phyloP scores from a whole-genome alignment of 345 rosid genomes.

The Fremontodendron californicum region DNA sequence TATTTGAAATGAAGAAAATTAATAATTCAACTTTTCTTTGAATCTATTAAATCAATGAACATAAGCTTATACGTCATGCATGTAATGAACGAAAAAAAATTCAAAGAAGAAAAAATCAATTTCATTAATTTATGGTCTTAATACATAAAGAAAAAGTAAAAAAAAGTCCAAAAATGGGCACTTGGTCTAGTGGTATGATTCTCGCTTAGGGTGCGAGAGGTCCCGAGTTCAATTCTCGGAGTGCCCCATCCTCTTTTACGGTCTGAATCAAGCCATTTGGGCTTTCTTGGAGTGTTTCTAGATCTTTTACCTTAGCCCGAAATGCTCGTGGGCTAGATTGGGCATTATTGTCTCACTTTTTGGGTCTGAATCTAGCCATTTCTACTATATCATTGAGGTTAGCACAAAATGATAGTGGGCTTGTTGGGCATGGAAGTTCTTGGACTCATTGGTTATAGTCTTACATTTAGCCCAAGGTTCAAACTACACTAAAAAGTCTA shows the following conservation, averaged over 20 bases:
- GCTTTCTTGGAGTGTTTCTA: not conserved
- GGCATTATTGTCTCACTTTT: not conserved
- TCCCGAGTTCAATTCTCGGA: constrained; percentile 69
- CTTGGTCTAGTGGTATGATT: constrained; percentile 87
- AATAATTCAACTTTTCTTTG: too few relatives aligned
- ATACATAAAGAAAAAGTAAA: too few relatives aligned
- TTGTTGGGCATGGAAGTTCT: not conserved
- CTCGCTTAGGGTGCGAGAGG: constrained; percentile 89
- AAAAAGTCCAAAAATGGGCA: too few relatives aligned
- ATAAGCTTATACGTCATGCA: not conserved
- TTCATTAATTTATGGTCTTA: too few relatives aligned
- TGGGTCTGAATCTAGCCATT: not conserved
- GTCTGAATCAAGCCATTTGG: too few relatives aligned
- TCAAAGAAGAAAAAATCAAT: too few relatives aligned
- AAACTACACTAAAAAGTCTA: not conserved
- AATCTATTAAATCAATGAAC: not conserved
- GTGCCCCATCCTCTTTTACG: too few relatives aligned
- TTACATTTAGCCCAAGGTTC: not conserved
- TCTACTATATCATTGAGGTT: not conserved
- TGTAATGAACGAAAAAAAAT: too few relatives aligned
- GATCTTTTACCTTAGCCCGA: not conserved
- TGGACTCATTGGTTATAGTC: not conserved
- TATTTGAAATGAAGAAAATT: too few relatives aligned
- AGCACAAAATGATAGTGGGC: too few relatives aligned
- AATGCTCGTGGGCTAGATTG: not conserved